A percentile compares a stretch with the other conserved stretches of the same genome.
Evolutionary conservation across 306 rosid species (phyloP).

Genomic region (Vigna hirtella): DNA sequence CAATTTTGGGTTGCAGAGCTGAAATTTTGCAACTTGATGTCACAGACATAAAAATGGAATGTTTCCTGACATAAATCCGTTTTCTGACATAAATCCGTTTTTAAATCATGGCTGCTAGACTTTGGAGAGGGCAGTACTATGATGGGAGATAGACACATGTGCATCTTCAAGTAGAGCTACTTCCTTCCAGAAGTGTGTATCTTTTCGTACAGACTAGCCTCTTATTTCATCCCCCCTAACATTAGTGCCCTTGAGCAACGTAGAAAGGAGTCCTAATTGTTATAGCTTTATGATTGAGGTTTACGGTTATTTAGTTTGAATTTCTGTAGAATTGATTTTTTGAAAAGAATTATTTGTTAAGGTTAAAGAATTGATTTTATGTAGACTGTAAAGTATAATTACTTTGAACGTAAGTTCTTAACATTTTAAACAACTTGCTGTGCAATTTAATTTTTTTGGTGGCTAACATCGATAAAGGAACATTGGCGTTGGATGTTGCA

Average conservation of each 20-base stretch:
- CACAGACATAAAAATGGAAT: conserved; percentile 90
- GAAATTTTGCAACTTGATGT: conserved; percentile 93
- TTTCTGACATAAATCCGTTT: conserved; percentile 30
- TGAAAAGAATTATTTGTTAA: neutral
- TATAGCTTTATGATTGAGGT: neutral
- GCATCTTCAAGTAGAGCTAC: neutral
- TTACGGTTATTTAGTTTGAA: neutral
- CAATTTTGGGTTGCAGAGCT: conserved; percentile 84
- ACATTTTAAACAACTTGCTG: neutral
- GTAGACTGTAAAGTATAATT: neutral
- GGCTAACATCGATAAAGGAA: no score
- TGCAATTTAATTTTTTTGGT: neutral
- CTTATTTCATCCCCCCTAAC: neutral
- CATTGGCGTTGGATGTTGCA: no score
- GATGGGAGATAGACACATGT: neutral
- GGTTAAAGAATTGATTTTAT: conserved; percentile 1
- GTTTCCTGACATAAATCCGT: conserved; percentile 50
- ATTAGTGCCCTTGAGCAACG: neutral
- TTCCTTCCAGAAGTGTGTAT: neutral
- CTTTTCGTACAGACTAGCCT: neutral
- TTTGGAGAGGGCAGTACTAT: neutral
- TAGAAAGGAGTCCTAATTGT: neutral
- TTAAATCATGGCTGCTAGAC: neutral
- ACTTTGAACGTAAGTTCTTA: neutral
- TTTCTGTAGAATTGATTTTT: neutral